Conservation (phyloP, 192 early-diverging fungal species). For the Coemansia reversa region DNA sequence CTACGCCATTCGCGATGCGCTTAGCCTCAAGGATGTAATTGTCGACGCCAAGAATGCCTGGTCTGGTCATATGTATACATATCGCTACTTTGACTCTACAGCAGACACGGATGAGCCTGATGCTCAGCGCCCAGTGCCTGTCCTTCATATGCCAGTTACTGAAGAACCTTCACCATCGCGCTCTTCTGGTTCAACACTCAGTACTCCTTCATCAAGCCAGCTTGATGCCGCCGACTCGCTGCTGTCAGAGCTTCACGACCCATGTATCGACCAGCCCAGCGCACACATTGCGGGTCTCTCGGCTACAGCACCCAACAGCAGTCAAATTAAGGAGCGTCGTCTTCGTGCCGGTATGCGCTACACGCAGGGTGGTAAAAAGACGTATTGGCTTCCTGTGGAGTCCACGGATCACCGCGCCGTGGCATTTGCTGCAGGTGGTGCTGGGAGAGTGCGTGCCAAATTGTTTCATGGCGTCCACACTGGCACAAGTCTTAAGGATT, state of each 20-base stretch:
- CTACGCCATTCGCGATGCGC: constrained; percentile 76
- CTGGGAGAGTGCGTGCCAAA: constrained; percentile 27
- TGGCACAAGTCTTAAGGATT: constrained; percentile 15
- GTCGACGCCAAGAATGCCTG: constrained; percentile 78
- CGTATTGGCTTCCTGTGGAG: constrained; percentile 58
- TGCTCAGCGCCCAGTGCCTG: constrained; percentile 56
- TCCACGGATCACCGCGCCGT: constrained; percentile 45
- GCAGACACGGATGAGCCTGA: constrained; percentile 60
- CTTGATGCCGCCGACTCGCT: not conserved
- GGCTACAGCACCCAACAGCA: constrained; percentile 3
- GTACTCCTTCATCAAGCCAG: constrained; percentile 6
- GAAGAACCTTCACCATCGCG: constrained; percentile 36
- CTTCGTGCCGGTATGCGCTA: constrained; percentile 58
- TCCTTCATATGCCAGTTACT: constrained; percentile 19
- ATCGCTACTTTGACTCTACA: constrained; percentile 73
- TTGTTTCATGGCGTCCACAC: constrained; percentile 22
- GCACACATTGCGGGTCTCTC: not conserved
- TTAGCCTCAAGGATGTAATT: constrained; percentile 81
- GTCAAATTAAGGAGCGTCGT: constrained; percentile 48
- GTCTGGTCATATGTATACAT: constrained; percentile 74
- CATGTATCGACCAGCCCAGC: not conserved
- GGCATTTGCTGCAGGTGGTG: constrained; percentile 41
- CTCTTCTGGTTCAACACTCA: constrained; percentile 18
- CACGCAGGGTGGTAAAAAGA: constrained; percentile 54
- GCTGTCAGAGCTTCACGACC: not conserved